phyloP scores from a whole-genome alignment of 768 basidiomycete species.

The Aureoboletus auriporus region DNA sequence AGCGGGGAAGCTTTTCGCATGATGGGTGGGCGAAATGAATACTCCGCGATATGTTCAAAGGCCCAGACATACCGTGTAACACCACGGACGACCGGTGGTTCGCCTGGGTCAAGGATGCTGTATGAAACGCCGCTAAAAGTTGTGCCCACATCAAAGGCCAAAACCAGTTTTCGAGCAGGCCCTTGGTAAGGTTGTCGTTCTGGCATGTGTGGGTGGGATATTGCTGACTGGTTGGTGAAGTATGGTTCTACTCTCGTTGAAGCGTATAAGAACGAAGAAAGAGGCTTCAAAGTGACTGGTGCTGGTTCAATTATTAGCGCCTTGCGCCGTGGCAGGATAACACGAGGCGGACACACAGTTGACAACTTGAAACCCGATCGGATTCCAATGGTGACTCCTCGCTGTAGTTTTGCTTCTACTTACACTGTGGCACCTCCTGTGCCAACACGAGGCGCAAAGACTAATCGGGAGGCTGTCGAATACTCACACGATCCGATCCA shows the following conservation, averaged over 20 bases:
- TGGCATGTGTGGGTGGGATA: slow-evolving; percentile 14
- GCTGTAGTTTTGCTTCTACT: too few species aligned
- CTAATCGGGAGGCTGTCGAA: too few species aligned
- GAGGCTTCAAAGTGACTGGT: background rate
- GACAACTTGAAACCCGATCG: slow-evolving; percentile 5
- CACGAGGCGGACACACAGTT: slow-evolving; percentile 11
- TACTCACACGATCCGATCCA: too few species aligned
- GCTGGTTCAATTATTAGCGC: background rate
- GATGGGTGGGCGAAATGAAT: background rate
- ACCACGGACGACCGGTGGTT: slow-evolving; percentile 19
- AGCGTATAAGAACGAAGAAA: background rate
- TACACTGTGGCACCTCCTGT: background rate
- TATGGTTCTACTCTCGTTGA: background rate
- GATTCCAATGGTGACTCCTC: background rate
- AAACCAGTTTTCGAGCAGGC: slow-evolving; percentile 37
- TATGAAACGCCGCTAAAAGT: slow-evolving; percentile 50
- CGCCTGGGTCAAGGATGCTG: slow-evolving; percentile 29
- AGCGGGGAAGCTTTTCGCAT: slow-evolving; percentile 39
- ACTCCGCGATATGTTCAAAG: background rate
- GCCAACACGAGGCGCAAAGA: background rate
- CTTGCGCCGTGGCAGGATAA: slow-evolving; percentile 9
- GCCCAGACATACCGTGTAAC: slow-evolving; percentile 20
- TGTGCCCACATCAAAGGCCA: slow-evolving; percentile 52
- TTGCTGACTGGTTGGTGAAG: background rate
- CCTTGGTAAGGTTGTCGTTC: slow-evolving; percentile 38